phyloP scores from a whole-genome alignment of 306 rosid genomes.

The Vachellia pachyceras region DNA sequence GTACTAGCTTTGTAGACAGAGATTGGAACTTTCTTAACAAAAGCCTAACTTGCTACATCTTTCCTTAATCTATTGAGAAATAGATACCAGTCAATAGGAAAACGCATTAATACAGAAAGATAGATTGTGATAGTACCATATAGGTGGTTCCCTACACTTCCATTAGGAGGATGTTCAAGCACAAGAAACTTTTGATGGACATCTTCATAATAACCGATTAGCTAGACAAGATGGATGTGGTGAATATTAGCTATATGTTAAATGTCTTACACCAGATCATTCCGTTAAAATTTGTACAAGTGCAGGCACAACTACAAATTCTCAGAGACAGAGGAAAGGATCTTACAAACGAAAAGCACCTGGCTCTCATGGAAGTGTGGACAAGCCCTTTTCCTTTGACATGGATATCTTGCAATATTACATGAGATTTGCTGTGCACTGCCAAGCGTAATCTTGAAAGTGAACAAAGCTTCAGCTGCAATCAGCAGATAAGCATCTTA shows the following conservation, averaged over 20 bases:
- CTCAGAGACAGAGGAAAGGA: conserved; percentile 44
- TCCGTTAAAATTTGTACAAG: background rate
- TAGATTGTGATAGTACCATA: conserved; percentile 56
- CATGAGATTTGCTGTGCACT: conserved; percentile 40
- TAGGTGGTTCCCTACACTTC: conserved; percentile 70
- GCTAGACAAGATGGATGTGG: conserved; percentile 61
- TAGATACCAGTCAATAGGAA: background rate
- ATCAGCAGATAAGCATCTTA: conserved; percentile 12
- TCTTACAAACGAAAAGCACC: conserved; percentile 63
- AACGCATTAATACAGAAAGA: conserved; percentile 11
- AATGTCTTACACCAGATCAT: background rate
- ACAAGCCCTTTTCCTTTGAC: conserved; percentile 49
- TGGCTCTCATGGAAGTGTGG: conserved; percentile 53
- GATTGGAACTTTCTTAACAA: background rate
- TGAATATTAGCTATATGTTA: conserved; percentile 48
- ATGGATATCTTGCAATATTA: conserved; percentile 47
- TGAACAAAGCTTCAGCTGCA: conserved; percentile 61
- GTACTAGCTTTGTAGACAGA: background rate
- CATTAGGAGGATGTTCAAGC: conserved; percentile 65
- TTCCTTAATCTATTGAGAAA: background rate
- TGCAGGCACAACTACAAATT: conserved; percentile 5
- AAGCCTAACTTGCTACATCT: background rate
- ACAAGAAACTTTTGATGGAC: conserved; percentile 66
- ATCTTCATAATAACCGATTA: conserved; percentile 69
- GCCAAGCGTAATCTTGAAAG: conserved; percentile 40